Evolutionary conservation across 345 rosid species (phyloP).

Genomic region (Limnanthes douglasii): DNA sequence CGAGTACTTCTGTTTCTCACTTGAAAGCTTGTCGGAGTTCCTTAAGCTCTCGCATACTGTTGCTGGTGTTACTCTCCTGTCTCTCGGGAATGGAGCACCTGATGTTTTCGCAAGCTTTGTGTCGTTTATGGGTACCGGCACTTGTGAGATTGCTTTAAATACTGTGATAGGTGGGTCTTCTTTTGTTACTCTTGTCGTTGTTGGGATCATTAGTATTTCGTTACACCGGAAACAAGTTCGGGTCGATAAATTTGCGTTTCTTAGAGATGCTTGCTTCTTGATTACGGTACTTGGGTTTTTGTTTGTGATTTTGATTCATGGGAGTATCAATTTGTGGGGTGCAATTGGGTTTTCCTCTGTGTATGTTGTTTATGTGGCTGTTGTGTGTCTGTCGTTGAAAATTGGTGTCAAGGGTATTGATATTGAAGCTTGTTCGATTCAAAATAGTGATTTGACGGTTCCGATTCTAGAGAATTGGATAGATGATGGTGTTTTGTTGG

Average conservation of each 20-base stretch:
- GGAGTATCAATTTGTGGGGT: slow-evolving; percentile 42
- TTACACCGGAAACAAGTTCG: slow-evolving; percentile 20
- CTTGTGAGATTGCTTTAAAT: slow-evolving; percentile 56
- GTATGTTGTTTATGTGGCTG: slow-evolving; percentile 39
- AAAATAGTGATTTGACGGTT: slow-evolving; percentile 13
- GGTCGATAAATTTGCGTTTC: slow-evolving; percentile 48
- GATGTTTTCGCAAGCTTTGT: slow-evolving; percentile 78
- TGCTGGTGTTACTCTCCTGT: slow-evolving; percentile 75
- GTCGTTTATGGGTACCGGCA: slow-evolving; percentile 57
- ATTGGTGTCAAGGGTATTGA: slow-evolving; percentile 11
- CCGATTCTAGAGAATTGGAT: slow-evolving; percentile 10
- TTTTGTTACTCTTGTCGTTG: slow-evolving; percentile 63
- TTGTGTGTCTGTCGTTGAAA: slow-evolving; percentile 34
- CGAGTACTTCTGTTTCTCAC: slow-evolving; percentile 60
- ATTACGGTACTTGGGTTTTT: slow-evolving; percentile 45
- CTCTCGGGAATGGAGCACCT: slow-evolving; percentile 85
- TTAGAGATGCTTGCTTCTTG: slow-evolving; percentile 67
- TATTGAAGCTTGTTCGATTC: slow-evolving; percentile 14
- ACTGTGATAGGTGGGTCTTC: slow-evolving; percentile 74
- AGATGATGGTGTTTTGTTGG: slow-evolving; percentile 3
- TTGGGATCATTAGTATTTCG: slow-evolving; percentile 48
- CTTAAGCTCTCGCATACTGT: slow-evolving; percentile 69
- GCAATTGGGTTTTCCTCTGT: slow-evolving; percentile 45
- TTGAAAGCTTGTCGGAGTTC: slow-evolving; percentile 59
- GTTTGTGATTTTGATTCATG: slow-evolving; percentile 32